Percentiles rank a stretch among this genome's conserved stretches.
Conservation (phyloP, 352 stramenopile species). For the Elongisporangium anandrum region DNA sequence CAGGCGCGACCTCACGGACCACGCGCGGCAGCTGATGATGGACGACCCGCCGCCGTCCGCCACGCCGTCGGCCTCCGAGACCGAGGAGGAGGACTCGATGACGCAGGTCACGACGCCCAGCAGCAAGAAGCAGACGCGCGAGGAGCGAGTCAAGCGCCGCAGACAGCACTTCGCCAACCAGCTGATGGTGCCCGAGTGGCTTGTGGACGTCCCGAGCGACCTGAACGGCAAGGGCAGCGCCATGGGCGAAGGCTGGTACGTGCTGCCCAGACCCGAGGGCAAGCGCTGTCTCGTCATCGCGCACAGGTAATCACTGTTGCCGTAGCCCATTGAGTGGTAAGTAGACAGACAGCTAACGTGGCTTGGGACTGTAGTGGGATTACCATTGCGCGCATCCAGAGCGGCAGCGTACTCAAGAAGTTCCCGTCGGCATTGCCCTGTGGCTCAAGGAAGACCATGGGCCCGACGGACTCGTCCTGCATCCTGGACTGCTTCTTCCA, state of each 20-base stretch:
- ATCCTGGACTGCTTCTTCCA: conserved; percentile 93
- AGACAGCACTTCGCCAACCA: conserved; percentile 77
- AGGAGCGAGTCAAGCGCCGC: conserved; percentile 72
- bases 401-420: conserved; percentile 78
- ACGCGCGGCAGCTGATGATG: conserved; percentile 57
- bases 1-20: conserved; percentile 70
- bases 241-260: conserved; percentile 84
- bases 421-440: conserved; percentile 81
- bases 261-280: conserved; percentile 88
- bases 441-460: conserved; percentile 78
- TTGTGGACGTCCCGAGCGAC: conserved; percentile 79
- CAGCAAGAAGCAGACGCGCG: conserved; percentile 57
- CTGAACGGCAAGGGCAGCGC: conserved; percentile 75
- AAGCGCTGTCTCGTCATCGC: conserved; percentile 88
- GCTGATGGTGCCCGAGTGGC: conserved; percentile 88
- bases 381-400: conserved; percentile 76
- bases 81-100: conserved; percentile 23
- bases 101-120: conserved; percentile 14
- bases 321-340: not conserved
- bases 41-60: conserved; percentile 23
- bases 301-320: conserved; percentile 44
- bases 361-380: conserved; percentile 38
- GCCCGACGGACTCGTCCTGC: conserved; percentile 68
- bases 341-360: not conserved
- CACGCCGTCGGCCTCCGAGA: conserved; percentile 15